Evolutionary conservation across 345 rosid species (phyloP), one percentile per base, ranked within the genome.

Genomic region (Erysimum cheiranthoides): DNA sequence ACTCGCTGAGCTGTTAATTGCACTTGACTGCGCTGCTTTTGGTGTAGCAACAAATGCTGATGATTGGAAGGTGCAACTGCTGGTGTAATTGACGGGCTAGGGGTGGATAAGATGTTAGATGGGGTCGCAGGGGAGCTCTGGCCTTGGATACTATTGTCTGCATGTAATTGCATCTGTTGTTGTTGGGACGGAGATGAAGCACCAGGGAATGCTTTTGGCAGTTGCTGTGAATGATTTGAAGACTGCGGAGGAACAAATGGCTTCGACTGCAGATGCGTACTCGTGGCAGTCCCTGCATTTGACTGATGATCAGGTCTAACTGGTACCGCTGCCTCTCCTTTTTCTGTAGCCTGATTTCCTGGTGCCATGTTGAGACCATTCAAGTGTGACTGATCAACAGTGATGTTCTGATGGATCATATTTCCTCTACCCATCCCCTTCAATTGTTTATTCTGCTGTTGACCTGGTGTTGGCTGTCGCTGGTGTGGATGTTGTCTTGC

Each of bases 371-470:
- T 58, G 65, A 86, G 82, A 65, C 96, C 97, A 85, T 93, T 96
- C 58, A 80, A 72, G 75, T 80, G 92, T 77, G 95, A 75, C 82
- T 88, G 87, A 77, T 96, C 98, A 76, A 75, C 79, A 38, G 81
- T 47, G 46, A 80, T 82, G 75, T 86, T 88, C 82, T 89, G 97
- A 79, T 88, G 93, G 78, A 81, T 62, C 84, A 80, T 73, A 72
- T 85, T 93, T 82, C 95, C 97, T 84, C 97, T 88, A 75, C 92
- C 95, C 66, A 84, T 83, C 73, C 96, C 98, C 86, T 93, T 91
- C 66, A 80, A 46, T 70, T 82, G 73, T 79, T 93, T 96, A 73
- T 83, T 76, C 79, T 86, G 97, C 76, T 88, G 97, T 54, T 88
- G 86, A 53, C 86, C 82, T 70, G 82, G 90, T 18, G 85, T 56